Evolutionary conservation across 805 yeast species (phyloP).

Genomic region (Priceomyces castillae): DNA sequence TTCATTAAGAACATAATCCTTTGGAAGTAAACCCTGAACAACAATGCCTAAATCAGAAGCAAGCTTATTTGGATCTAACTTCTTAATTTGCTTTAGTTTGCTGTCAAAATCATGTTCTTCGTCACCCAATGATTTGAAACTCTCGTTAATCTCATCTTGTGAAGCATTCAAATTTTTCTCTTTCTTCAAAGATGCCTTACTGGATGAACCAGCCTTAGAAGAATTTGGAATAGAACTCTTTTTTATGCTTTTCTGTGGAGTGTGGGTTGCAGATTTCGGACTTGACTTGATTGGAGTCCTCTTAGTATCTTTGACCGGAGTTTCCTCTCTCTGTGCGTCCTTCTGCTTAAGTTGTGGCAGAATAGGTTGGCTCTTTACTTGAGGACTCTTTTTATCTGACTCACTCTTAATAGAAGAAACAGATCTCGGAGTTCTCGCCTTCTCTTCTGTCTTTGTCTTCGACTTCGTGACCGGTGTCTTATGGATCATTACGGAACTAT

Average conservation of each 20-base stretch:
- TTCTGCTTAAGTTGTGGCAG: not conserved
- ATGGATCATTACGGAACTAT: not conserved
- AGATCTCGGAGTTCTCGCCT: too few species aligned
- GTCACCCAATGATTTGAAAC: slow-evolving; percentile 17
- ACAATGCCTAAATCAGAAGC: slow-evolving; percentile 34
- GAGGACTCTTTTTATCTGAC: not conserved
- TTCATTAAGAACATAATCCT: slow-evolving; percentile 4
- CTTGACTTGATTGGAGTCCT: not conserved
- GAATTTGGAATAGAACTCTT: not conserved
- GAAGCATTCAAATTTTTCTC: not conserved
- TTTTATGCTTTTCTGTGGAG: not conserved
- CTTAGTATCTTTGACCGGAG: not conserved
- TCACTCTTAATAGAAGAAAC: not conserved
- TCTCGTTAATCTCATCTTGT: not conserved
- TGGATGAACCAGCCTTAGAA: not conserved
- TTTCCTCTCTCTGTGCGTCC: not conserved
- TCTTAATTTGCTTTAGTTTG: slow-evolving; percentile 15
- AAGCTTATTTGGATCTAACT: slow-evolving; percentile 19
- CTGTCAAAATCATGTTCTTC: slow-evolving; percentile 26
- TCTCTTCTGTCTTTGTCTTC: too few species aligned
- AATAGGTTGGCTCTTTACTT: not conserved
- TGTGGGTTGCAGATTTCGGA: not conserved
- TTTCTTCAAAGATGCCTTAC: not conserved
- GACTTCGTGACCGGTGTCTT: not conserved
- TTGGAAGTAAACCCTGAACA: slow-evolving; percentile 16